These are phyloP conservation scores for Candida corydali DNA, from an alignment of 805 yeast species.

Conservation along the genomic window DNA sequence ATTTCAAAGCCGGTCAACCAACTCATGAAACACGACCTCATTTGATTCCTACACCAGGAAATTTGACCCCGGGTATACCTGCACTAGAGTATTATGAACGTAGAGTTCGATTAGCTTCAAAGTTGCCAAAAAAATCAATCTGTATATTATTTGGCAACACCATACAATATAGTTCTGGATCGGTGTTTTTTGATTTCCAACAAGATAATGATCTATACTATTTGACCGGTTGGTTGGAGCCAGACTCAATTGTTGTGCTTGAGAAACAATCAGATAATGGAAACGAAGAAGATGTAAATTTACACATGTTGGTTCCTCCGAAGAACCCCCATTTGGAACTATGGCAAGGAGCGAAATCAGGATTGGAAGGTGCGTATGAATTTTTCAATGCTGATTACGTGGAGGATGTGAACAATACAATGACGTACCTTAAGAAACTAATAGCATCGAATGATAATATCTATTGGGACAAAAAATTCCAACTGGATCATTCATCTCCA, in stretches of 20 bases:
- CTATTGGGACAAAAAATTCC: slow-evolving; percentile 48
- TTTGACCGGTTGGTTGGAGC: slow-evolving; percentile 90
- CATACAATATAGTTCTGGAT: slow-evolving; percentile 78
- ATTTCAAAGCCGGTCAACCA: slow-evolving; percentile 75
- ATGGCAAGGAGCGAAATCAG: slow-evolving; percentile 96
- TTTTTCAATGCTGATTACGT: slow-evolving; percentile 85
- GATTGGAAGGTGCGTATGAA: slow-evolving; percentile 74
- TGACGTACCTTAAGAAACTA: slow-evolving; percentile 42
- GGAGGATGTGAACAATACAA: slow-evolving; percentile 44
- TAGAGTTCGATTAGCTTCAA: slow-evolving; percentile 52
- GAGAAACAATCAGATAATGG: slow-evolving; percentile 55
- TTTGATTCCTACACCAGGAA: slow-evolving; percentile 66
- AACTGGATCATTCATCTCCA: slow-evolving; percentile 3
- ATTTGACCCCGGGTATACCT: slow-evolving; percentile 82
- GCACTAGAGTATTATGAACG: slow-evolving; percentile 79
- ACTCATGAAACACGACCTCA: slow-evolving; percentile 78
- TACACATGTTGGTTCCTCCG: slow-evolving; percentile 84
- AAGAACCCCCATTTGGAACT: slow-evolving; percentile 72
- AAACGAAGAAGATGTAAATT: slow-evolving; percentile 45
- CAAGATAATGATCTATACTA: slow-evolving; percentile 88
- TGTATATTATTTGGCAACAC: slow-evolving; percentile 73
- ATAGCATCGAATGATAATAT: slow-evolving; percentile 47
- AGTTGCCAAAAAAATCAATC: slow-evolving; percentile 58
- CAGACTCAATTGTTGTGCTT: slow-evolving; percentile 65
- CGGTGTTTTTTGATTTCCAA: slow-evolving; percentile 88